Percentiles rank a stretch among this genome's conserved stretches.
Conservation (phyloP, 1,284 basidiomycete species). For the Ceratobasidium theobromae region DNA sequence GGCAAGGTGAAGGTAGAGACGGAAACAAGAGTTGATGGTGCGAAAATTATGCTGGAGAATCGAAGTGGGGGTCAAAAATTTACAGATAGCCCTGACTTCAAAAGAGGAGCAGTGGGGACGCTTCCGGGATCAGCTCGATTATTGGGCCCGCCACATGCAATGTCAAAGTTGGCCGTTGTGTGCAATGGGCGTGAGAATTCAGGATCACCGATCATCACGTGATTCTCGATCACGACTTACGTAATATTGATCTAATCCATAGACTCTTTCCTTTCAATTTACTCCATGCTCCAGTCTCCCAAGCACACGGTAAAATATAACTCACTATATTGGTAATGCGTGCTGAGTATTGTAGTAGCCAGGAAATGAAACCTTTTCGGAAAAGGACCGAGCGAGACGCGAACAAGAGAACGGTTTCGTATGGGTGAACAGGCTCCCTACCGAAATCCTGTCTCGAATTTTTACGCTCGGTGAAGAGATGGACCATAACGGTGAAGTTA, state of each 20-base stretch:
- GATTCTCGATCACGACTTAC: background rate
- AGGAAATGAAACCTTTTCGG: background rate
- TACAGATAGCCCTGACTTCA: background rate
- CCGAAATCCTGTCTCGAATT: conserved; percentile 4
- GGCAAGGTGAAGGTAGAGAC: background rate
- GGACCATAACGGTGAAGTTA: background rate
- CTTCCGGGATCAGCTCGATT: background rate
- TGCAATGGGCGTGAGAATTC: background rate
- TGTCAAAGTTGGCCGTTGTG: background rate
- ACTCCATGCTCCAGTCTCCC: too few relatives aligned
- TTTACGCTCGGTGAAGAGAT: conserved; percentile 2
- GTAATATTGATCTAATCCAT: too few relatives aligned
- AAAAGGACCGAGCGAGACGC: background rate
- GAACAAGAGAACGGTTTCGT: background rate
- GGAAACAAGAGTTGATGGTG: background rate
- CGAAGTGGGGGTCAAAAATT: background rate
- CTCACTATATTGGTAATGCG: too few relatives aligned
- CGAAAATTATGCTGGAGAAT: background rate
- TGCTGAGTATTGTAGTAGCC: too few relatives aligned
- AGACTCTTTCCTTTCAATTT: too few relatives aligned
- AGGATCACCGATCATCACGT: background rate
- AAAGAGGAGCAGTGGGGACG: background rate
- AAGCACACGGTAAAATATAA: too few relatives aligned
- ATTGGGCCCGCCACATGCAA: background rate
- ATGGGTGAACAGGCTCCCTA: conserved; percentile 5